Evolutionary conservation across 768 basidiomycete genomes (phyloP).

Genomic region (Amanita subjunquillea): DNA sequence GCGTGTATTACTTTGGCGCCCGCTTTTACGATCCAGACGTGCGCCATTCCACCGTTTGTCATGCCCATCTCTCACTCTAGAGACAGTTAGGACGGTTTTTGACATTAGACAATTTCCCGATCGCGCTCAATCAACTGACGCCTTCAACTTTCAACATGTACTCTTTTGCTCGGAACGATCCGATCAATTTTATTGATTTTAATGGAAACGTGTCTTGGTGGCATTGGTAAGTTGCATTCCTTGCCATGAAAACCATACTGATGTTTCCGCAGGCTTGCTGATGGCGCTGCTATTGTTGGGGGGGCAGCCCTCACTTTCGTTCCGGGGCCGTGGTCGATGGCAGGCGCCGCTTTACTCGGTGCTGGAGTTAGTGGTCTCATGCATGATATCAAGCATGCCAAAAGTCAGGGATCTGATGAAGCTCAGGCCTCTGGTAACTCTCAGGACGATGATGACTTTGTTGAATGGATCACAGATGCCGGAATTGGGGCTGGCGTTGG

Average conservation of each 20-base stretch:
- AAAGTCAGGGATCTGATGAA: too few relatives aligned
- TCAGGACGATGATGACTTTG: too few relatives aligned
- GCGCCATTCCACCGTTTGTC: too few relatives aligned
- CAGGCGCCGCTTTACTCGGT: too few relatives aligned
- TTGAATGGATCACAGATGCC: too few relatives aligned
- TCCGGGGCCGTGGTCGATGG: too few relatives aligned
- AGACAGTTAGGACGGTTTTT: not conserved
- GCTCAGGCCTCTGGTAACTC: too few relatives aligned
- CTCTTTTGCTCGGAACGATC: constrained; percentile 7
- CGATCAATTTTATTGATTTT: constrained; percentile 8
- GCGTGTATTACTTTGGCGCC: not conserved
- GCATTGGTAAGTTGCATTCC: constrained; percentile 4
- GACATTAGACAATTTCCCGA: not conserved
- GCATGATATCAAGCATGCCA: too few relatives aligned
- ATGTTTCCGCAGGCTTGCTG: not conserved
- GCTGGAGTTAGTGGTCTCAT: too few relatives aligned
- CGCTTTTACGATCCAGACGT: not conserved
- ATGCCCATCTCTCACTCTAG: too few relatives aligned
- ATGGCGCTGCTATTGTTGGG: too few relatives aligned
- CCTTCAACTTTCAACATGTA: constrained; percentile 6
- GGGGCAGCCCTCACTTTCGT: too few relatives aligned
- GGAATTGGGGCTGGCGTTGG: not conserved
- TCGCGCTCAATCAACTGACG: not conserved
- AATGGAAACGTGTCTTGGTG: constrained; percentile 10
- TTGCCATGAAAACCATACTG: not conserved